Percentiles rank a stretch among this genome's conserved stretches.
Evolutionary conservation across 208 protist genomes (phyloP).

Genomic region (Crithidia sp.): DNA sequence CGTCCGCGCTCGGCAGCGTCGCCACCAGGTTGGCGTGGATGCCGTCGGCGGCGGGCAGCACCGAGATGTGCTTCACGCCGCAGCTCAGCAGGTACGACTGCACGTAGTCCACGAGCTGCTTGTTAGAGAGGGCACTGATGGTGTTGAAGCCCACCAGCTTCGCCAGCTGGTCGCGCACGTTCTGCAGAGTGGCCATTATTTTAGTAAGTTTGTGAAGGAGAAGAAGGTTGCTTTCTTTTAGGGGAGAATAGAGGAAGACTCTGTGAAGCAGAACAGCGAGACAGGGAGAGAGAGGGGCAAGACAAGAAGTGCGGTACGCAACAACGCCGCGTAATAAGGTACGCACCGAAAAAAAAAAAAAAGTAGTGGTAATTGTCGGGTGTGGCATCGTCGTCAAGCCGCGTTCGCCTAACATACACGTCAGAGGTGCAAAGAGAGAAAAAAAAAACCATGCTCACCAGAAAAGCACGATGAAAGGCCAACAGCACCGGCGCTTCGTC

Average conservation of each 20-base stretch:
- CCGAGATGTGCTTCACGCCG: conserved; percentile 39
- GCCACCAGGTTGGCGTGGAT: conserved; percentile 69
- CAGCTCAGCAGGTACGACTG: conserved; percentile 31
- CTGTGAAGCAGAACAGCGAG: background rate
- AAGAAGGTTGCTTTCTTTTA: conserved; percentile 15
- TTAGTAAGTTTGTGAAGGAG: conserved; percentile 11
- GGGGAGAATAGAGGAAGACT: no score
- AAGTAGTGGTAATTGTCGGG: no score
- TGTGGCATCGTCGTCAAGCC: no score
- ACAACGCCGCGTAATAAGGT: no score
- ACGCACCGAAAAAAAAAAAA: no score
- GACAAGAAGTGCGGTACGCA: background rate
- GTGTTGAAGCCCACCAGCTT: conserved; percentile 71
- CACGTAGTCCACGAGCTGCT: conserved; percentile 58
- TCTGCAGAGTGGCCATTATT: conserved; percentile 23
- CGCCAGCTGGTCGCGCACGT: conserved; percentile 40
- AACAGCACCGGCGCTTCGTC: no score
- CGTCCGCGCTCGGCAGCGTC: conserved; percentile 55
- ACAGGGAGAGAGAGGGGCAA: background rate
- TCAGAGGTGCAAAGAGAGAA: no score
- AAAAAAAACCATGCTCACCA: no score
- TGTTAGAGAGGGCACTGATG: conserved; percentile 53
- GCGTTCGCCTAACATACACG: no score
- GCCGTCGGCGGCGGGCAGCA: conserved; percentile 40
- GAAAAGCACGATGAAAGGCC: no score